A percentile compares a stretch with the other conserved stretches of the same genome.
Conservation (phyloP, 768 basidiomycete species). For the Polyporus arcularius region DNA sequence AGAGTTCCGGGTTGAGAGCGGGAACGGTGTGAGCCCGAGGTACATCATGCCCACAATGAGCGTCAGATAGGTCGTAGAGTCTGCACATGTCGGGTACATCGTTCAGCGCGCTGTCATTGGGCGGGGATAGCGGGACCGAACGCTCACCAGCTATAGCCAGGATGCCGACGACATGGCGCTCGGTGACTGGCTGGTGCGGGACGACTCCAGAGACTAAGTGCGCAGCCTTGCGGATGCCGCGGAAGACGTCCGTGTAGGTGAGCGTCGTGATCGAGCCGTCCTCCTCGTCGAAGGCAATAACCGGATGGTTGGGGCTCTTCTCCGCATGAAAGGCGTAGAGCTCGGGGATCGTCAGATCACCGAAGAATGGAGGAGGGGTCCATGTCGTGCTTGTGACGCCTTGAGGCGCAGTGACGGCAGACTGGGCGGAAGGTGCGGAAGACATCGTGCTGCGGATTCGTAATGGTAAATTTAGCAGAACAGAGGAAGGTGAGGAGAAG, state of each 20-base stretch:
- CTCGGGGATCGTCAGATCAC: conserved; percentile 35
- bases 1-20: conserved; percentile 29
- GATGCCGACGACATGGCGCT: conserved; percentile 26
- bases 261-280: conserved; percentile 20
- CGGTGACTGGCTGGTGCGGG: not conserved
- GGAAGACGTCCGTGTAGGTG: conserved; percentile 28
- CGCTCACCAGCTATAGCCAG: conserved; percentile 13
- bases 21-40: conserved; percentile 23
- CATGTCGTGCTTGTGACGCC: conserved; percentile 28
- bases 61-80: conserved; percentile 23
- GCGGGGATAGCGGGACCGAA: not conserved
- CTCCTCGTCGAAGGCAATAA: conserved; percentile 28
- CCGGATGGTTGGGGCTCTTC: conserved; percentile 35
- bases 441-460: too few species aligned
- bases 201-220: conserved; percentile 2
- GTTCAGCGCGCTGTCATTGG: not conserved
- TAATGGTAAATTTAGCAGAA: too few species aligned
- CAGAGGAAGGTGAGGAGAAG: too few species aligned
- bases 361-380: conserved; percentile 35
- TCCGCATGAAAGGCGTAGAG: conserved; percentile 38
- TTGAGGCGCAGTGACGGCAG: not conserved
- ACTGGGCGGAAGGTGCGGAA: too few species aligned
- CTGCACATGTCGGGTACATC: conserved; percentile 10
- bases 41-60: conserved; percentile 19
- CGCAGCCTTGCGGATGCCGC: conserved; percentile 30